A percentile compares a stretch with the other conserved stretches of the same genome.
phyloP scores from a whole-genome alignment of 2,329 filamentous ascomycete species.

The Penicillium sp. region DNA sequence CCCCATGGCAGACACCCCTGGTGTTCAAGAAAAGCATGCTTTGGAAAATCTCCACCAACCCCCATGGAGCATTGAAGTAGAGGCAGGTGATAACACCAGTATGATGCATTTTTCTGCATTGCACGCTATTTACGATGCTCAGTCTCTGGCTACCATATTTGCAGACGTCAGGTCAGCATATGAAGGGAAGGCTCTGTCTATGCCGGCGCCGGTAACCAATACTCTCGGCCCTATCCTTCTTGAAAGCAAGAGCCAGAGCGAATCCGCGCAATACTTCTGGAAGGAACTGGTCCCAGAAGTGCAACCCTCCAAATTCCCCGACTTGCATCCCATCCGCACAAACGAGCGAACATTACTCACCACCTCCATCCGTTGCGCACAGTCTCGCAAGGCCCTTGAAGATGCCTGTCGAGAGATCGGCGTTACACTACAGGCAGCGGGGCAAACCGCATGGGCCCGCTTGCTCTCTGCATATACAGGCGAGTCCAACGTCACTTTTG shows the following conservation, averaged over 20 bases:
- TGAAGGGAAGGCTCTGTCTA: constrained; percentile 17
- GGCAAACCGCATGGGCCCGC: constrained; percentile 69
- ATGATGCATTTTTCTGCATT: constrained; percentile 53
- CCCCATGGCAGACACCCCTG: background rate
- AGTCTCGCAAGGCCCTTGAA: constrained; percentile 45
- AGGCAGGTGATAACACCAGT: constrained; percentile 22
- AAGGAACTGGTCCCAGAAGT: constrained; percentile 44
- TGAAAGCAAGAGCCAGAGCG: constrained; percentile 24
- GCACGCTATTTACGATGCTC: constrained; percentile 79
- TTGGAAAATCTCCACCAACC: constrained; percentile 45
- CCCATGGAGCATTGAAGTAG: constrained; percentile 56
- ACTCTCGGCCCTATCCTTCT: constrained; percentile 41
- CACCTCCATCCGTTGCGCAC: constrained; percentile 31
- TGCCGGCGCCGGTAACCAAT: constrained; percentile 32
- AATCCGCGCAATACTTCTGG: constrained; percentile 53
- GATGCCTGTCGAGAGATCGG: constrained; percentile 48
- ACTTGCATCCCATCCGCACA: constrained; percentile 56
- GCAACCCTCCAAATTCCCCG: constrained; percentile 63
- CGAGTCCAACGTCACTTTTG: constrained; percentile 65
- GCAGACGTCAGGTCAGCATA: constrained; percentile 47
- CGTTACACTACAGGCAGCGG: constrained; percentile 66
- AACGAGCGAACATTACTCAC: constrained; percentile 29
- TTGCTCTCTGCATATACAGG: constrained; percentile 69
- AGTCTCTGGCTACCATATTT: constrained; percentile 60
- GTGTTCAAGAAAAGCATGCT: constrained; percentile 22